Base-by-base conservation (phyloP, 1,139 yeast genomes). In the Zygoascus hellenicus region DNA sequence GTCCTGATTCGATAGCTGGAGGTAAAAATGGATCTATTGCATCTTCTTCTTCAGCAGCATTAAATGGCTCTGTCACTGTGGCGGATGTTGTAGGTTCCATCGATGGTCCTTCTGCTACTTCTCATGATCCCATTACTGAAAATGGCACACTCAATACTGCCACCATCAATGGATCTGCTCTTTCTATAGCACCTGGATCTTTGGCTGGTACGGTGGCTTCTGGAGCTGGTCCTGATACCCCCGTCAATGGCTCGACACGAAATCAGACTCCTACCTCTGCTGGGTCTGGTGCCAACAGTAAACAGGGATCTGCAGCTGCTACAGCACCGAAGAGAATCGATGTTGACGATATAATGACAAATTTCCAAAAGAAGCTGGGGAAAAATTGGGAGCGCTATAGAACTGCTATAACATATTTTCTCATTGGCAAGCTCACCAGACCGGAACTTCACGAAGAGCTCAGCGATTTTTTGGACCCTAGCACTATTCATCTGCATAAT, bases 321-420 rank as follows among this genome's bases (percentile, higher is more conserved):
- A 36, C 49, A 43, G 45, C 49, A 51, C 49, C 58, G 53, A 44
- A 57, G 53, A 71, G 95, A 52, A 70, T 83, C 34, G 95, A 88
- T 53, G 75, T 90, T 28, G 94, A 86, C 56, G 65, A 70, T 2
- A 72, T 88, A 52, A 87, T 90, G 61, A 74, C 78, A 43, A 90
- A 84, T 51, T 78, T 90, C 54, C 92, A 86, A 54, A 73, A 74
- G 47, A 72, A 75, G 50, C 65, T 90, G 49, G 97, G 97, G 0
- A 69, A 68, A 9, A 75, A 78, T 52, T 90, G 98, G 98, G 92
- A 84, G 55, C 77, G 77, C 51, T 90, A 90, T 64, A 92, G 95
- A 54, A 86, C 83, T 52, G 75, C 87, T 6, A 74, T 90, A 34
- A 81, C 94, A 51, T 69, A 78, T 46, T 90, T 87, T 57, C 72